phyloP scores from a whole-genome alignment of 2,329 filamentous ascomycete species.

The Colletotrichum tamarilloi region DNA sequence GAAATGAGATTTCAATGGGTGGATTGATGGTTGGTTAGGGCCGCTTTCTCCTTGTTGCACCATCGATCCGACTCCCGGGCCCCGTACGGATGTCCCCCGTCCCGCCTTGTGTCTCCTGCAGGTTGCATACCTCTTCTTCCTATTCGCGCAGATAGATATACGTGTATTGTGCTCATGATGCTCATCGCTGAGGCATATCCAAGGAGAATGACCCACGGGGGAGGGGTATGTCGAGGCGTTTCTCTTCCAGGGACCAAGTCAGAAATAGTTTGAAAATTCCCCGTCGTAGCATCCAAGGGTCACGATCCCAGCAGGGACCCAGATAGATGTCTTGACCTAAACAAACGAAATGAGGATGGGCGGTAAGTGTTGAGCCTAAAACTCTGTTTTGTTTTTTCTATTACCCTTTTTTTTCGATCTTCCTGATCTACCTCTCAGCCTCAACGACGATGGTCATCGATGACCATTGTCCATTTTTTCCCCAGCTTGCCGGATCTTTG shows the following conservation, averaged over 20 bases:
- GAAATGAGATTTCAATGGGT: neutral
- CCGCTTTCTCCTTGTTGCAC: slow-evolving; percentile 6
- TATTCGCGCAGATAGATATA: neutral
- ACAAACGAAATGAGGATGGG: slow-evolving; percentile 31
- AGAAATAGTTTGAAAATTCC: slow-evolving; percentile 11
- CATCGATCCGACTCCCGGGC: neutral
- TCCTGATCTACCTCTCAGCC: slow-evolving; percentile 1
- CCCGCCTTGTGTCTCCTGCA: neutral
- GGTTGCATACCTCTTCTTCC: neutral
- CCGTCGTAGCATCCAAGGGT: neutral
- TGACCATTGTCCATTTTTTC: neutral
- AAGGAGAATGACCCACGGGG: neutral
- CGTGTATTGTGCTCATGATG: neutral
- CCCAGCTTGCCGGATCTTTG: neutral
- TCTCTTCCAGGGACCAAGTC: neutral
- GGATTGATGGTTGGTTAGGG: neutral
- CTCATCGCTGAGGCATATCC: neutral
- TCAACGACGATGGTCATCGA: neutral
- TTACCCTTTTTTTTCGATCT: neutral
- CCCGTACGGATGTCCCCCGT: slow-evolving; percentile 9
- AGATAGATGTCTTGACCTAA: neutral
- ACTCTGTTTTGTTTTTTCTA: neutral
- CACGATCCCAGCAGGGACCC: neutral
- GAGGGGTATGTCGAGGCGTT: neutral
- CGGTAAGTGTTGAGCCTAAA: slow-evolving; percentile 10